phyloP scores from a whole-genome alignment of 805 yeast genomes.

The Teunomyces panamensis region DNA sequence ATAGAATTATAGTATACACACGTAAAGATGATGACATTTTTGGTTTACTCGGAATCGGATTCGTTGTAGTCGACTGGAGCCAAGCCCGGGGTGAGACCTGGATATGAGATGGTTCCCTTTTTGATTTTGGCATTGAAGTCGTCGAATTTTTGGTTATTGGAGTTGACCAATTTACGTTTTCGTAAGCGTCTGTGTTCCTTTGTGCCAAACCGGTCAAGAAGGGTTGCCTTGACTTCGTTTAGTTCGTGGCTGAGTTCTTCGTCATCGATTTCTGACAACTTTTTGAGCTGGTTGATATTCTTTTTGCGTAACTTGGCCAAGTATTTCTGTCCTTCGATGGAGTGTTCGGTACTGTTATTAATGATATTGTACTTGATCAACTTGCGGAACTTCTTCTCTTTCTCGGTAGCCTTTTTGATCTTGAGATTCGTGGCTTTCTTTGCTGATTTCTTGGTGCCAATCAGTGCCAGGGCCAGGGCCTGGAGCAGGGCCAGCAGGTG shows the following conservation, averaged over 20 bases:
- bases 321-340: slow-evolving; percentile 36
- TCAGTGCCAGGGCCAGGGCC: no score
- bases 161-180: slow-evolving; percentile 16
- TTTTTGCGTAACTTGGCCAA: slow-evolving; percentile 35
- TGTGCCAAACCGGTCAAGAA: slow-evolving; percentile 15
- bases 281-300: slow-evolving; percentile 31
- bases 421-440: slow-evolving; percentile 7
- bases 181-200: slow-evolving; percentile 23
- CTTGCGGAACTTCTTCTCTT: slow-evolving; percentile 31
- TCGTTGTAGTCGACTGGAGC: slow-evolving; percentile 66
- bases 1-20: slow-evolving; percentile 11
- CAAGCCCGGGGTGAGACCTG: slow-evolving; percentile 81
- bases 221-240: slow-evolving; percentile 24
- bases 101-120: slow-evolving; percentile 43
- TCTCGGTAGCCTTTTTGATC: slow-evolving; percentile 26
- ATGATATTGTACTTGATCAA: slow-evolving; percentile 38
- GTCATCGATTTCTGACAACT: slow-evolving; percentile 30
- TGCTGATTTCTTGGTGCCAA: slow-evolving; percentile 4
- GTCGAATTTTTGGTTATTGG: slow-evolving; percentile 10
- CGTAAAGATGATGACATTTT: no score
- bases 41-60: slow-evolving; percentile 19
- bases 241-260: slow-evolving; percentile 29
- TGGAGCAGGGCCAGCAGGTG: slow-evolving; percentile 7
- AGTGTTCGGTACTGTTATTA: slow-evolving; percentile 26
- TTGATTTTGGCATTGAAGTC: slow-evolving; percentile 39